Base-by-base conservation (phyloP, 768 basidiomycete genomes). In the Mycena albidolilacea region DNA sequence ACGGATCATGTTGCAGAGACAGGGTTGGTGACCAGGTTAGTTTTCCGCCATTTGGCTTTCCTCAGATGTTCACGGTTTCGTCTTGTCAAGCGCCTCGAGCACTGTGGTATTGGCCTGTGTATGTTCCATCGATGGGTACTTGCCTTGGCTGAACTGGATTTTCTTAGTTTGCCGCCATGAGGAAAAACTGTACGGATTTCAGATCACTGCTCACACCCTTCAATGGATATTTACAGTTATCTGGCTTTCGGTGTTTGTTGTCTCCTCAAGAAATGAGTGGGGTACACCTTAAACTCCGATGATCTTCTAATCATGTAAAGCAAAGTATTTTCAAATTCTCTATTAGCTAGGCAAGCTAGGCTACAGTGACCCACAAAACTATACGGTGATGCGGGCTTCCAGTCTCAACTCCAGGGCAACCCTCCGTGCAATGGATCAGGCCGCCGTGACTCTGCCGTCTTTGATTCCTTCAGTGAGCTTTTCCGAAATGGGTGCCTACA, bases 161-260 rank as follows among this genome's bases (percentile, higher is more conserved):
- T 8, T 67, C 37, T 15, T 57, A 67, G 65, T 67, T 57, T 46
- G 14, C n/a, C 14, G 35, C 50, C 30, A 54, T 52, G 48, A 12
- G 15, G n/a, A 7, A 52, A 5, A 55, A 38, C 52, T 55, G 64
- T 65, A 55, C 41, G 17, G 4, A 48, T 48, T 15, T 17, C 15
- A 17, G 46, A 48, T 6, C 11, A 11, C 12, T 17, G 17, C 46
- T 17, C 17, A 5, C 6, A 48, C 30, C 30, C 17, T 48, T 15
- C 1, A 48, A 48, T 48, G 14, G 15, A 48, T 48, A 48, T 48
- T 48, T 15, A 30, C 30, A 3, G 30, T 30, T 30, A 30, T 30
- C 30, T 30, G 30, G 30, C 30, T 30, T 30, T 30, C 30, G 30
- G 30, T 30, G 30, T 30, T 30, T 30, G 30, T 30, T 30, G 30